Evolutionary conservation across 1,284 basidiomycete genomes (phyloP).

Genomic region (Psilocybe mexicana): DNA sequence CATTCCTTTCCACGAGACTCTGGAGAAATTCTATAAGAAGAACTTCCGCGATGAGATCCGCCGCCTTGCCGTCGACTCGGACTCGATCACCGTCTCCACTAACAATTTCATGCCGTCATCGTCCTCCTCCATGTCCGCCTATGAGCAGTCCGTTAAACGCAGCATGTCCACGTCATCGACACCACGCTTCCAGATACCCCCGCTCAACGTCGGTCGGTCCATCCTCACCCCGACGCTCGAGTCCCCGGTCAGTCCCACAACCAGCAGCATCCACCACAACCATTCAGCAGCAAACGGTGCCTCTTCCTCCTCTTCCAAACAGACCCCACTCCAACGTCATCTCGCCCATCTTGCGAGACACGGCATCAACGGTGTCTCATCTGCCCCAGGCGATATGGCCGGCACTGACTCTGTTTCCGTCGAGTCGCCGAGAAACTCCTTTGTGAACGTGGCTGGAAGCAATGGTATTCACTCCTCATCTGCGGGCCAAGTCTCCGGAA

Average conservation of each 20-base stretch:
- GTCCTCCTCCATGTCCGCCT: slow-evolving; percentile 42
- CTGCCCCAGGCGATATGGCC: slow-evolving; percentile 61
- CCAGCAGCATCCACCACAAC: slow-evolving; percentile 20
- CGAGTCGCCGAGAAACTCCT: slow-evolving; percentile 69
- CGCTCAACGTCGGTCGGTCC: slow-evolving; percentile 48
- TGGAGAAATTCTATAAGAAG: slow-evolving; percentile 87
- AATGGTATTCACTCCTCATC: slow-evolving; percentile 40
- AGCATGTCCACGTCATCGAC: slow-evolving; percentile 47
- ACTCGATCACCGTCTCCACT: slow-evolving; percentile 37
- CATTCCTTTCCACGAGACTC: slow-evolving; percentile 87
- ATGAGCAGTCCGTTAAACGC: slow-evolving; percentile 46
- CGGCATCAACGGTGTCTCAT: slow-evolving; percentile 77
- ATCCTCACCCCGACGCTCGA: slow-evolving; percentile 45
- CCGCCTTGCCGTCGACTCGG: slow-evolving; percentile 55
- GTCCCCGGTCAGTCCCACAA: slow-evolving; percentile 34
- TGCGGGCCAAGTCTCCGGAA: slow-evolving; percentile 43
- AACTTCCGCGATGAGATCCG: slow-evolving; percentile 89
- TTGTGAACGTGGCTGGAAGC: slow-evolving; percentile 56
- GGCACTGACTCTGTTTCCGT: slow-evolving; percentile 61
- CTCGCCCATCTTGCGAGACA: slow-evolving; percentile 77
- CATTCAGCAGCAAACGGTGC: neutral
- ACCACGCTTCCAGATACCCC: slow-evolving; percentile 44
- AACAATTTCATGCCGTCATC: slow-evolving; percentile 25
- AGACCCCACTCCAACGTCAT: slow-evolving; percentile 75
- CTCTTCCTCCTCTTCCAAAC: slow-evolving; percentile 40